Evolutionary conservation across 2,329 filamentous ascomycete species (phyloP).

Genomic region (Paecilomyces variotii): DNA sequence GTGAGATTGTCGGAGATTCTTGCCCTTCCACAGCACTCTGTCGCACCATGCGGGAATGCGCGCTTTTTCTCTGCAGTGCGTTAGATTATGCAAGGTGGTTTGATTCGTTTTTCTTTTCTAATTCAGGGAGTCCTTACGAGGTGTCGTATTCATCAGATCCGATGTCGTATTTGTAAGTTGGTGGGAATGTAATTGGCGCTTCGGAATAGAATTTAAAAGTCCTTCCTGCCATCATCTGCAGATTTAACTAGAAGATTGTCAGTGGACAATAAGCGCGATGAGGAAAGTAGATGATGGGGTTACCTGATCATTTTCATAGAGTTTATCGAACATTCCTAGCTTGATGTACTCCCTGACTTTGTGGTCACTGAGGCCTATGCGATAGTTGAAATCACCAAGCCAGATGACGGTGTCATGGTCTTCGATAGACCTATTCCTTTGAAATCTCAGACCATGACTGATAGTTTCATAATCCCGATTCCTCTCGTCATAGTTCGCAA

Average conservation of each 20-base stretch:
- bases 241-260: conserved; percentile 56
- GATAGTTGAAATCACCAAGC: conserved; percentile 98
- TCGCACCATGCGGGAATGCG: conserved; percentile 97
- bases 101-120: background rate
- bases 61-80: conserved; percentile 64
- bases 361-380: conserved; percentile 77
- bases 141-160: conserved; percentile 85
- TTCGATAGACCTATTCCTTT: conserved; percentile 81
- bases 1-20: conserved; percentile 69
- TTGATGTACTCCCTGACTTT: conserved; percentile 67
- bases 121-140: conserved; percentile 50
- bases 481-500: conserved; percentile 91
- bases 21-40: conserved; percentile 78
- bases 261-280: background rate
- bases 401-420: conserved; percentile 89
- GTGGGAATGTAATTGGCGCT: conserved; percentile 75
- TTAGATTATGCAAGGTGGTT: background rate
- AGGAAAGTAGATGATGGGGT: conserved; percentile 3
- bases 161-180: conserved; percentile 93
- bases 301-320: conserved; percentile 89
- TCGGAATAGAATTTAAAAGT: conserved; percentile 91
- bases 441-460: conserved; percentile 77
- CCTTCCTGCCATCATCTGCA: conserved; percentile 90
- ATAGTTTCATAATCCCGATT: conserved; percentile 92
- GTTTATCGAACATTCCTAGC: conserved; percentile 61